Conservation (phyloP, 192 early-diverging fungal genomes). For the Paraglomus occultum region DNA sequence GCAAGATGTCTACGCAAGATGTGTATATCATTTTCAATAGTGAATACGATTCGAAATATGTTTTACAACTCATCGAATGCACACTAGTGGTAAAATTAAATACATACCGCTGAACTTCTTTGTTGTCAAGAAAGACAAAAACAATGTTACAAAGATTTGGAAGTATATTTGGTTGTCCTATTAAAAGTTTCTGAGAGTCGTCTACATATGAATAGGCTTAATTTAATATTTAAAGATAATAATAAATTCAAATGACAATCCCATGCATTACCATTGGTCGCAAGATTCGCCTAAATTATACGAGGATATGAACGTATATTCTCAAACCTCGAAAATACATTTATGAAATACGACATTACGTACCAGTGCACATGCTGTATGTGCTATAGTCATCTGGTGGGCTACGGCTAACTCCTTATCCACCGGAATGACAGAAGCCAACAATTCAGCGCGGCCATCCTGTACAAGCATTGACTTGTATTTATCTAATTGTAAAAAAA, state of each 20-base stretch:
- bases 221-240: not conserved
- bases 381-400: slow-evolving; percentile 42
- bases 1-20: slow-evolving; percentile 46
- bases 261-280: slow-evolving; percentile 47
- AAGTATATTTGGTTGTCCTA: slow-evolving; percentile 49
- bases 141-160: slow-evolving; percentile 44
- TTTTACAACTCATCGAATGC: no score
- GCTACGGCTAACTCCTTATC: slow-evolving; percentile 10
- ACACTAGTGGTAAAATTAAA: not conserved
- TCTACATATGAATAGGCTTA: slow-evolving; percentile 24
- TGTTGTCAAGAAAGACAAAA: slow-evolving; percentile 37
- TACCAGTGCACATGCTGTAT: slow-evolving; percentile 55
- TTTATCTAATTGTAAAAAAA: slow-evolving; percentile 31
- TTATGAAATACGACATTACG: not conserved
- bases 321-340: not conserved
- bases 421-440: not conserved
- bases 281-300: slow-evolving; percentile 49
- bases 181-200: slow-evolving; percentile 47
- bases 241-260: not conserved
- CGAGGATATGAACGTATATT: not conserved
- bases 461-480: slow-evolving; percentile 39
- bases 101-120: slow-evolving; percentile 49
- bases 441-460: slow-evolving; percentile 26
- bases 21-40: not conserved
- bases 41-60: not conserved